Percentiles rank a stretch among this genome's conserved stretches.
phyloP scores from a whole-genome alignment of 2,329 filamentous ascomycete species.

The Colletotrichum lentis region DNA sequence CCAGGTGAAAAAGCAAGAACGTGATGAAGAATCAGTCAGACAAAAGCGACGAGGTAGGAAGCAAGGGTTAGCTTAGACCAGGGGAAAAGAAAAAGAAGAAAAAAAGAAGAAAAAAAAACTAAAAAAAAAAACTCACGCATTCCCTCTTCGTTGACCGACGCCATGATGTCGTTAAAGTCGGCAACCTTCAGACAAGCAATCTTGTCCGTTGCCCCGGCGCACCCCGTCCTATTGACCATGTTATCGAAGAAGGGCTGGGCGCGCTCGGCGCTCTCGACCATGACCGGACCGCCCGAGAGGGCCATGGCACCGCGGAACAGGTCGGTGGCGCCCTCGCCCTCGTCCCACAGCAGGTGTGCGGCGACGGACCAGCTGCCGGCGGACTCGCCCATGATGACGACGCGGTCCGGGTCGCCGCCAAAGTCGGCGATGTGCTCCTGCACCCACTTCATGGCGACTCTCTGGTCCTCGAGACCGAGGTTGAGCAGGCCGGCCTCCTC shows the following conservation, averaged over 20 bases:
- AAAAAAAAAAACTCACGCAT: slow-evolving; percentile 28
- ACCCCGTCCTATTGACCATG: slow-evolving; percentile 17
- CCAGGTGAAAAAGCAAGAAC: background rate
- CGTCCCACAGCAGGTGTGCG: slow-evolving; percentile 57
- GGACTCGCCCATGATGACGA: slow-evolving; percentile 48
- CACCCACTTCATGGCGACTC: slow-evolving; percentile 47
- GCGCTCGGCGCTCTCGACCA: slow-evolving; percentile 15
- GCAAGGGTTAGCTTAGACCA: too few relatives aligned
- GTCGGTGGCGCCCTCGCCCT: slow-evolving; percentile 65
- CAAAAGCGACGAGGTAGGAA: too few relatives aligned
- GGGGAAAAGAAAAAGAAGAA: too few relatives aligned
- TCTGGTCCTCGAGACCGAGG: slow-evolving; percentile 43
- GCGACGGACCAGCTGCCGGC: slow-evolving; percentile 44
- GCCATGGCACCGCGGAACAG: slow-evolving; percentile 73
- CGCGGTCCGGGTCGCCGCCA: slow-evolving; percentile 44
- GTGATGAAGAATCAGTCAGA: too few relatives aligned
- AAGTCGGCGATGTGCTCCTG: slow-evolving; percentile 45
- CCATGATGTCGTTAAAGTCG: slow-evolving; percentile 24
- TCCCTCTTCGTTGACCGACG: slow-evolving; percentile 22
- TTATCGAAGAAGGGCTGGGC: slow-evolving; percentile 13
- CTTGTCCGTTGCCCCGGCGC: slow-evolving; percentile 1
- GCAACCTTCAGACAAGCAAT: slow-evolving; percentile 23
- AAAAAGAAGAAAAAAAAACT: too few relatives aligned
- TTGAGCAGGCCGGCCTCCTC: slow-evolving; percentile 46
- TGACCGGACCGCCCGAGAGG: slow-evolving; percentile 52